These are phyloP conservation scores for Nadsonia commutata DNA, from an alignment of 1,139 yeast species.

Conservation along the genomic window DNA sequence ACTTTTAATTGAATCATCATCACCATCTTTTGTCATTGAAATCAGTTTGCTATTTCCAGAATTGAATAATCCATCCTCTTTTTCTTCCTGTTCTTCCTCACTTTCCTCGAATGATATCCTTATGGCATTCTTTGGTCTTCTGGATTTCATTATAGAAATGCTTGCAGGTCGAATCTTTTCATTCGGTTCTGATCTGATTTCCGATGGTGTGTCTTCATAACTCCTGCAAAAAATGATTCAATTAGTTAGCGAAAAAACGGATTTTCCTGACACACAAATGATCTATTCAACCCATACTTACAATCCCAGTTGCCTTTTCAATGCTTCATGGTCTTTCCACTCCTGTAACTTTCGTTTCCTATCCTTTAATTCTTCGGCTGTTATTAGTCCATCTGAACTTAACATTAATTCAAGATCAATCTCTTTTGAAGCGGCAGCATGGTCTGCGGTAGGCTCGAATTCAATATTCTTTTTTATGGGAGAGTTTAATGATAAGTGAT, in stretches of 20 bases:
- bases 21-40: slow-evolving; percentile 1
- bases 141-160: neutral
- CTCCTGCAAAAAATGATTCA: too few species aligned
- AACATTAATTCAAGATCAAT: neutral
- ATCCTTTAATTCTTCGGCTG: neutral
- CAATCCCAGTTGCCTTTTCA: neutral
- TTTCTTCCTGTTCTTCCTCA: slow-evolving; percentile 18
- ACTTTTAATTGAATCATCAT: neutral
- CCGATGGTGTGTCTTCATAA: too few species aligned
- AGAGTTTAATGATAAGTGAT: neutral
- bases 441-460: neutral
- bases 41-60: slow-evolving; percentile 1
- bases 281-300: too few species aligned
- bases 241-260: too few species aligned
- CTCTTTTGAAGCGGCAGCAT: neutral
- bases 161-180: too few species aligned
- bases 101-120: slow-evolving; percentile 13
- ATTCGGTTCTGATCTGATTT: too few species aligned
- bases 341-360: neutral
- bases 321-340: slow-evolving; percentile 3
- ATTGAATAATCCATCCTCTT: slow-evolving; percentile 15
- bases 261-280: too few species aligned
- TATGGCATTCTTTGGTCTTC: neutral
- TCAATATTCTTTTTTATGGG: neutral
- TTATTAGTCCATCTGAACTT: neutral